A percentile compares a stretch with the other conserved stretches of the same genome.
Conservation (phyloP, 768 basidiomycete genomes). For the Russula griseocarnosa region DNA sequence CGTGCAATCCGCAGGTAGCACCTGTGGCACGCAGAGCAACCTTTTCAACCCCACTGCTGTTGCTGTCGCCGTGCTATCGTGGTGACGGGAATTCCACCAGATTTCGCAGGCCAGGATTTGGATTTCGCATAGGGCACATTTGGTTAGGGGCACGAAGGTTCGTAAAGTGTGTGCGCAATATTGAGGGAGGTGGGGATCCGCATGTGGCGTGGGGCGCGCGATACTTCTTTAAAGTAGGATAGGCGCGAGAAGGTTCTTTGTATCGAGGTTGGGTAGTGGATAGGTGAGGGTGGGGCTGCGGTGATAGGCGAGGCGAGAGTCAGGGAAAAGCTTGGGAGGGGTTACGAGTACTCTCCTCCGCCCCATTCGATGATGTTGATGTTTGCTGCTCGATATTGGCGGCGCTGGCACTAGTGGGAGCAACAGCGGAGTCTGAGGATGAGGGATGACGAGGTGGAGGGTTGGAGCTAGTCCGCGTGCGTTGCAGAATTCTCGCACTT, state of each 20-base stretch:
- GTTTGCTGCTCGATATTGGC: not conserved
- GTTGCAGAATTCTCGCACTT: not conserved
- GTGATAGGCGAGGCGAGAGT: constrained; percentile 3
- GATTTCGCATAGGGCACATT: not conserved
- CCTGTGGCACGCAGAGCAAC: constrained; percentile 1
- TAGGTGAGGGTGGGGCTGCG: not conserved
- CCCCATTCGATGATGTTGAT: not conserved
- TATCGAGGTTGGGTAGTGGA: not conserved
- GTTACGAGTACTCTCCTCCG: not conserved
- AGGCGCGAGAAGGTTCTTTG: not conserved
- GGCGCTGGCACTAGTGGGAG: not conserved
- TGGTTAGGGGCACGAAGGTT: not conserved
- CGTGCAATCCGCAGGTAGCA: not conserved
- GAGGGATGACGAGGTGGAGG: constrained; percentile 6
- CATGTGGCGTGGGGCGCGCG: not conserved
- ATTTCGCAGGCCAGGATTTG: constrained; percentile 15
- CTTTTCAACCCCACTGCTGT: too few species aligned
- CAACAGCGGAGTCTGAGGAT: not conserved
- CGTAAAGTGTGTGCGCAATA: constrained; percentile 2
- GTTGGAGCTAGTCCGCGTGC: not conserved
- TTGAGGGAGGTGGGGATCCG: constrained; percentile 12
- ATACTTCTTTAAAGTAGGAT: not conserved
- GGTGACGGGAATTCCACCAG: constrained; percentile 5
- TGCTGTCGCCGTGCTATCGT: too few species aligned
- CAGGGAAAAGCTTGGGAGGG: not conserved